These are phyloP conservation scores for Cyclocybe cylindracea DNA, from an alignment of 768 basidiomycete species.

Conservation along the genomic window DNA sequence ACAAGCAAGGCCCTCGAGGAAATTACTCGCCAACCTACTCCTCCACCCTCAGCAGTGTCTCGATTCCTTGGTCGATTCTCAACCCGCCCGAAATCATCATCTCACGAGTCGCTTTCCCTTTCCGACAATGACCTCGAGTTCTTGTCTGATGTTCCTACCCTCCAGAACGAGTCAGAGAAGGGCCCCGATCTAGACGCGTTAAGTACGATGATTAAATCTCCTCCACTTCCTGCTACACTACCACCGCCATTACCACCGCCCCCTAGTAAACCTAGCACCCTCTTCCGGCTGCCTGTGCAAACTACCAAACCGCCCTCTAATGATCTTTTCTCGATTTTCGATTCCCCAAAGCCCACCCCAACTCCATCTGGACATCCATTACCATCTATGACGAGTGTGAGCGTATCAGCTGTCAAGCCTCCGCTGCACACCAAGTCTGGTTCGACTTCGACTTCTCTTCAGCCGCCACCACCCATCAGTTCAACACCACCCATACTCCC, in stretches of 20 bases:
- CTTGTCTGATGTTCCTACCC: slow-evolving; percentile 69
- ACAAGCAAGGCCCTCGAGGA: slow-evolving; percentile 15
- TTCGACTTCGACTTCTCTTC: neutral
- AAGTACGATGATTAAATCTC: slow-evolving; percentile 41
- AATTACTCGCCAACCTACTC: slow-evolving; percentile 20
- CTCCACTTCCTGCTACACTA: slow-evolving; percentile 41
- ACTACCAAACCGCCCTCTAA: slow-evolving; percentile 8
- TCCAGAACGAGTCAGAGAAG: slow-evolving; percentile 44
- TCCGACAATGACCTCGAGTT: slow-evolving; percentile 84
- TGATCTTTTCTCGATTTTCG: slow-evolving; percentile 31
- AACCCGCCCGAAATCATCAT: slow-evolving; percentile 37
- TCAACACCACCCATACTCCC: slow-evolving; percentile 1
- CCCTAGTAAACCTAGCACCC: slow-evolving; percentile 29
- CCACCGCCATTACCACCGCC: slow-evolving; percentile 49
- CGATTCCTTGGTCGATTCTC: slow-evolving; percentile 82
- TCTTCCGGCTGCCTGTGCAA: neutral
- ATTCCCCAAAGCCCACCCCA: slow-evolving; percentile 10
- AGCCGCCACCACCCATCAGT: neutral
- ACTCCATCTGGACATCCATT: slow-evolving; percentile 1
- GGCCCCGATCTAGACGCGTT: slow-evolving; percentile 36
- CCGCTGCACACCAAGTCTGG: neutral
- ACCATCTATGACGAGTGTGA: slow-evolving; percentile 7
- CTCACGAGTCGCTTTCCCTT: slow-evolving; percentile 63
- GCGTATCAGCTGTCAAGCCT: slow-evolving; percentile 16
- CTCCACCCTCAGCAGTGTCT: slow-evolving; percentile 71